These are phyloP conservation scores for Tritrichomonas foetus DNA, from an alignment of 208 protist species.

Conservation along the genomic window DNA sequence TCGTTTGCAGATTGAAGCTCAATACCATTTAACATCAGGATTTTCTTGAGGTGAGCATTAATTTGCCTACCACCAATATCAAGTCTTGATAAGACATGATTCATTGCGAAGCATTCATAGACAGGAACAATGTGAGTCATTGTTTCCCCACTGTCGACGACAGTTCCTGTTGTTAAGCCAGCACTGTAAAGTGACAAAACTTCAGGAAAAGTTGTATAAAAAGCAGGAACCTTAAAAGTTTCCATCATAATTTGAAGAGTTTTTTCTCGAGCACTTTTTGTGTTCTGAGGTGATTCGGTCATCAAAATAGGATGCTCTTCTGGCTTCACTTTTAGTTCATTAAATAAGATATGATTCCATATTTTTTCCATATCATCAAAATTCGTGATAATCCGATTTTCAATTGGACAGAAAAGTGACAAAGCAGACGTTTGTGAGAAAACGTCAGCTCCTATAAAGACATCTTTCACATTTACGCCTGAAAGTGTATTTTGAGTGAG, in stretches of 20 bases:
- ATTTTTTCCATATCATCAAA: constrained; percentile 28
- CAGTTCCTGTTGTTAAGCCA: background rate
- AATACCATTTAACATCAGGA: background rate
- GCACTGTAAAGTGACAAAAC: background rate
- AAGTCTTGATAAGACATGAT: background rate
- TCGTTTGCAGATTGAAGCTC: constrained; percentile 47
- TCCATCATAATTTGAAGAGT: constrained; percentile 17
- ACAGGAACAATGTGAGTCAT: background rate
- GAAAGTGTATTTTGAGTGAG: too few relatives aligned
- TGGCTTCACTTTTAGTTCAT: background rate
- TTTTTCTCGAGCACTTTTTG: background rate
- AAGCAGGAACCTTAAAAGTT: constrained; percentile 20
- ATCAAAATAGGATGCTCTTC: constrained; percentile 4
- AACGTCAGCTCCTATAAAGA: background rate
- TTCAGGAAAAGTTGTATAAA: background rate
- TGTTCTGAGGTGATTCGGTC: constrained; percentile 4
- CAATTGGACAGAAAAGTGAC: background rate
- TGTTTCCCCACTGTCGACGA: background rate
- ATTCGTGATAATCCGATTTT: constrained; percentile 24
- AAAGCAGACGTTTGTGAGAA: background rate
- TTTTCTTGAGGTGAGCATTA: background rate
- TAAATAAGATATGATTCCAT: constrained; percentile 33
- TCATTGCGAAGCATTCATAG: background rate
- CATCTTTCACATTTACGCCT: background rate
- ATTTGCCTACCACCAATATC: background rate